phyloP scores from a whole-genome alignment of 2,329 filamentous ascomycete species.

The Drechslerella coelobrocha region DNA sequence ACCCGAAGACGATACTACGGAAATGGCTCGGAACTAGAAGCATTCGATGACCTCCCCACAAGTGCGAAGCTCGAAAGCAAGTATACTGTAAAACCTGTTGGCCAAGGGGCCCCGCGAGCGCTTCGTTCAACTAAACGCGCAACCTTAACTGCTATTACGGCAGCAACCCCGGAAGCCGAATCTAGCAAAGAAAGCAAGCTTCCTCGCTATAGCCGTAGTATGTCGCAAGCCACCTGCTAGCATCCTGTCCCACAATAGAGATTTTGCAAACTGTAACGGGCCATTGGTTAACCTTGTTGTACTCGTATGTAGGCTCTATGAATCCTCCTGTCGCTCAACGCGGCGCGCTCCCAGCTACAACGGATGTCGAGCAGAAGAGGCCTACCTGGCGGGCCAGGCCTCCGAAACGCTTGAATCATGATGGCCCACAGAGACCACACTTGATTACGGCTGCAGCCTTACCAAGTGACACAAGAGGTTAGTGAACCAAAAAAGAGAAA shows the following conservation, averaged over 20 bases:
- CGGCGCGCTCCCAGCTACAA: conserved; percentile 16
- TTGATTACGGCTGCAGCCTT: conserved; percentile 83
- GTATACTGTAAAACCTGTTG: conserved; percentile 79
- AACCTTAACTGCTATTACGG: conserved; percentile 65
- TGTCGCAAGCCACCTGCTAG: neutral
- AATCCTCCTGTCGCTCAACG: conserved; percentile 19
- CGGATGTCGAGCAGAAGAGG: conserved; percentile 29
- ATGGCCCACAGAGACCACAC: conserved; percentile 73
- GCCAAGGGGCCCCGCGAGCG: conserved; percentile 71
- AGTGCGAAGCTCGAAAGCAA: conserved; percentile 80
- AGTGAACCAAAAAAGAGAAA: conserved; percentile 57
- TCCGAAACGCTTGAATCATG: conserved; percentile 38
- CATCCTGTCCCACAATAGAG: neutral
- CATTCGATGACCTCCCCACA: conserved; percentile 92
- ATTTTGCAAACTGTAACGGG: neutral
- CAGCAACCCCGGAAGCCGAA: conserved; percentile 71
- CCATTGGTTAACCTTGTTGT: neutral
- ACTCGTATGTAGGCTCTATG: conserved; percentile 15
- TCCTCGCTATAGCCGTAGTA: conserved; percentile 39
- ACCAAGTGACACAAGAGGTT: conserved; percentile 80
- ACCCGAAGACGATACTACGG: conserved; percentile 77
- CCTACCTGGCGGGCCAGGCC: conserved; percentile 29
- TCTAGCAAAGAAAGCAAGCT: conserved; percentile 57
- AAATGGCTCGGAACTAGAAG: conserved; percentile 88
- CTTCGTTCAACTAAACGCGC: conserved; percentile 67